Base-by-base conservation (phyloP, 257 asterid species). In the Primulina tabacum region DNA sequence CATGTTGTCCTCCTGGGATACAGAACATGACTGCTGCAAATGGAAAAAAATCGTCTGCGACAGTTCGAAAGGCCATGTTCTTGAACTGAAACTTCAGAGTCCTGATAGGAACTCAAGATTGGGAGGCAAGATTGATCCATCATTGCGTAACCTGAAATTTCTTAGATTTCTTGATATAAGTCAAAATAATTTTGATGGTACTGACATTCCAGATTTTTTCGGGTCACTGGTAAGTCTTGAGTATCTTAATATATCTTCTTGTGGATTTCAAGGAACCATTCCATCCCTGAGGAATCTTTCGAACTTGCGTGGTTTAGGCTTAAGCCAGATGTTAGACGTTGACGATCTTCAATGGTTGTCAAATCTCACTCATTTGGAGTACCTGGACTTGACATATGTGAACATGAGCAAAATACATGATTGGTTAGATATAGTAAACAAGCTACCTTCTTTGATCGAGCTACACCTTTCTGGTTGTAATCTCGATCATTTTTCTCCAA, bases 231-330 rank as follows among this genome's bases (percentile, higher is more conserved):
- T 47, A 60, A 56, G 60, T 32, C 60, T 78, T 0, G 67, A 70
- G 68, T 70, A 78, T 66, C 73, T 78, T 4, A 67, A 73, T 8
- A 7, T 70, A 18, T 70, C 76, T 2, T 9, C 11, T 11, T 28
- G 68, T 9, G 71, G 76, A 24, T 73, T 73, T 12, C 11, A 30
- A 2, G 70, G 71, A 3, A 29, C 43, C 30, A 70, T 69, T 62
- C 74, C 76, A 14, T 75, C 32, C 17, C 37, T 78, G 2, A 76
- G 82, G 2, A 78, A 78, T 40, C 73, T 78, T 21, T 73, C 82
- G 20, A 69, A 32, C 60, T 70, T 73, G 52, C 76, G 29, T 17
- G 7, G 52, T 12, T 33, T 64, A n/a, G 28, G 50, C 14, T 34
- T 78, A 71, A 30, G 29, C 20, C 50, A 21, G 3, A 8, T 24